Evolutionary conservation across 1,284 basidiomycete species (phyloP).

Genomic region (Ceratobasidium sp.): DNA sequence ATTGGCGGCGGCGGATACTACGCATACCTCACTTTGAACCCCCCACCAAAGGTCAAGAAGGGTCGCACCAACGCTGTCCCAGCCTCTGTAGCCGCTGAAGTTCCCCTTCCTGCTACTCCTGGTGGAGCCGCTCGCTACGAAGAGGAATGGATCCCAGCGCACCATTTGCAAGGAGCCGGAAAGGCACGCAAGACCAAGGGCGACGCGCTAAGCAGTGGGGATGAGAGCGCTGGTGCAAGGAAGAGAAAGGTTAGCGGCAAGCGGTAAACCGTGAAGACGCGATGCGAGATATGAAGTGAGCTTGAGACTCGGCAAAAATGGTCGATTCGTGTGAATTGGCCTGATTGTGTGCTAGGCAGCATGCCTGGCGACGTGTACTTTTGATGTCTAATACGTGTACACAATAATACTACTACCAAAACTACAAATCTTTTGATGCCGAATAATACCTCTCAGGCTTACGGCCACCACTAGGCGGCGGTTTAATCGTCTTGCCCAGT

Average conservation of each 20-base stretch:
- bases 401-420: conserved; percentile 24
- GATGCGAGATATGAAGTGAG: not conserved
- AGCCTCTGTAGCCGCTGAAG: conserved; percentile 31
- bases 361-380: conserved; percentile 29
- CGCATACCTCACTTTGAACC: conserved; percentile 76
- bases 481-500: too few relatives aligned
- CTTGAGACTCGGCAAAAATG: conserved; percentile 23
- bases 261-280: conserved; percentile 33
- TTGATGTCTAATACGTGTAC: conserved; percentile 28
- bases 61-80: conserved; percentile 62
- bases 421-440: conserved; percentile 5
- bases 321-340: conserved; percentile 17
- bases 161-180: conserved; percentile 82
- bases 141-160: conserved; percentile 93
- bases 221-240: conserved; percentile 62
- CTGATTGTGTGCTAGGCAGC: not conserved
- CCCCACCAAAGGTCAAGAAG: conserved; percentile 61
- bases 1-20: conserved; percentile 77
- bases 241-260: conserved; percentile 42
- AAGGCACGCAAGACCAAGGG: conserved; percentile 62
- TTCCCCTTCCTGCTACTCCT: conserved; percentile 43
- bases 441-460: too few relatives aligned
- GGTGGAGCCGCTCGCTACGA: conserved; percentile 82
- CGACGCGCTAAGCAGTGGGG: conserved; percentile 68
- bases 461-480: too few relatives aligned